These are phyloP conservation scores for Aspergillus cejpii DNA, from an alignment of 2,329 filamentous ascomycete genomes.

Conservation along the genomic window DNA sequence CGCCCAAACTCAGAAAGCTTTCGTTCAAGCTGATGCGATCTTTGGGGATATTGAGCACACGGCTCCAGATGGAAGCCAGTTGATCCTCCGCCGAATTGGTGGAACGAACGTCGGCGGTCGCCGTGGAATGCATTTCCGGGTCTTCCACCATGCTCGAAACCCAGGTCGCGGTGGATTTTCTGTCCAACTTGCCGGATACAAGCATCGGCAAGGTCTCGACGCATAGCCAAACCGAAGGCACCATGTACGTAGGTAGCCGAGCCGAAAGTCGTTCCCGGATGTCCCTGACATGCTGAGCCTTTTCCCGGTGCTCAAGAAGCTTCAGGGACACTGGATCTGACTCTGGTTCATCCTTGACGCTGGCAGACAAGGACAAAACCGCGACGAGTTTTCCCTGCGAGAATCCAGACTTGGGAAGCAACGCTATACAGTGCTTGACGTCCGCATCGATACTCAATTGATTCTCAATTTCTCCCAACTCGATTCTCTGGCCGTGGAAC, in stretches of 20 bases:
- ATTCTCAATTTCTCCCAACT: conserved; percentile 49
- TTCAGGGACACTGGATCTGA: conserved; percentile 19
- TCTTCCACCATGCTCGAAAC: conserved; percentile 27
- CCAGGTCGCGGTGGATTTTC: conserved; percentile 35
- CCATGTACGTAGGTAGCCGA: conserved; percentile 43
- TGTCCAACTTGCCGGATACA: conserved; percentile 44
- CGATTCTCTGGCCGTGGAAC: conserved; percentile 59
- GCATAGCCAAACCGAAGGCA: conserved; percentile 44
- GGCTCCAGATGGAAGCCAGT: conserved; percentile 32
- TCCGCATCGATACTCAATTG: conserved; percentile 26
- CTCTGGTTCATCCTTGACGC: conserved; percentile 15
- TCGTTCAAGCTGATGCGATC: conserved; percentile 29
- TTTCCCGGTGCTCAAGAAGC: conserved; percentile 19
- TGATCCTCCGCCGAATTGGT: conserved; percentile 26
- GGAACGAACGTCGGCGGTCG: conserved; percentile 7
- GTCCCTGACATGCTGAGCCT: conserved; percentile 18
- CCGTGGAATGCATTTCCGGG: conserved; percentile 15
- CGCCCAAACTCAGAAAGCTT: conserved; percentile 43
- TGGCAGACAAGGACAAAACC: conserved; percentile 26
- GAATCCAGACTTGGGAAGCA: conserved; percentile 33
- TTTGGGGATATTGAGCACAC: conserved; percentile 35
- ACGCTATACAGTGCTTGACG: conserved; percentile 32
- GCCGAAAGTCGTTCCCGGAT: conserved; percentile 26
- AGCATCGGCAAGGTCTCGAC: conserved; percentile 42
- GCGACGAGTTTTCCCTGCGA: conserved; percentile 29